Evolutionary conservation across 495 filamentous ascomycete species (phyloP).

Genomic region (Gamarada debralockiae): DNA sequence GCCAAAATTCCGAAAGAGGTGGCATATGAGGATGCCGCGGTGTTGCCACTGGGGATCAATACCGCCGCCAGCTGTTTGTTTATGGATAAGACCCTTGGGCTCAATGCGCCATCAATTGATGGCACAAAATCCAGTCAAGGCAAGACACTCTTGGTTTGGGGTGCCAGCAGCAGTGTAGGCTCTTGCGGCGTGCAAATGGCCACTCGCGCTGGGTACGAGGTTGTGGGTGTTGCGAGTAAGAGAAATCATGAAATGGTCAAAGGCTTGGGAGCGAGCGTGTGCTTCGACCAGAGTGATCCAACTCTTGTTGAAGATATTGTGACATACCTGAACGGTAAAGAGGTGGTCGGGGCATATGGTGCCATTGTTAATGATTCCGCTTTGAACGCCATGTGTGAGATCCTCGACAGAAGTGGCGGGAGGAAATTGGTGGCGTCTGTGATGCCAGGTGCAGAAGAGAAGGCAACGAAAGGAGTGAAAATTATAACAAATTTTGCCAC

Average conservation of each 20-base stretch:
- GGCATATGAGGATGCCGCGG: slow-evolving; percentile 36
- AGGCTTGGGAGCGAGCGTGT: slow-evolving; percentile 28
- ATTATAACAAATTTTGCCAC: background rate
- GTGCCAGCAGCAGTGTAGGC: slow-evolving; percentile 31
- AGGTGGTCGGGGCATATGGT: background rate
- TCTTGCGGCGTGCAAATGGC: slow-evolving; percentile 34
- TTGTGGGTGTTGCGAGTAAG: slow-evolving; percentile 31
- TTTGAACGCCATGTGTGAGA: slow-evolving; percentile 1
- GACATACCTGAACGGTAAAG: slow-evolving; percentile 14
- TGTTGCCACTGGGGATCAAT: slow-evolving; percentile 42
- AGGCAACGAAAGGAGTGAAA: background rate
- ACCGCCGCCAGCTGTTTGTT: slow-evolving; percentile 47
- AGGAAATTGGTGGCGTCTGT: slow-evolving; percentile 3
- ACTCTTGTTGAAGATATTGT: slow-evolving; percentile 2
- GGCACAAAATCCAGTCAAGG: background rate
- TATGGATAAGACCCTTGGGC: slow-evolving; percentile 32
- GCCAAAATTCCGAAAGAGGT: slow-evolving; percentile 38
- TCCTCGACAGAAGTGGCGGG: slow-evolving; percentile 1
- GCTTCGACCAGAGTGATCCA: background rate
- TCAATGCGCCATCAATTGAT: slow-evolving; percentile 14
- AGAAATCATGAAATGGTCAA: slow-evolving; percentile 32
- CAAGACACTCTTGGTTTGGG: slow-evolving; percentile 32
- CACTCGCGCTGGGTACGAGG: slow-evolving; percentile 26
- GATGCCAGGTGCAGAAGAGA: background rate
- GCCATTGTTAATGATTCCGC: background rate